Evolutionary conservation across 257 asterid species (phyloP).

Genomic region (Eustoma russellianum): DNA sequence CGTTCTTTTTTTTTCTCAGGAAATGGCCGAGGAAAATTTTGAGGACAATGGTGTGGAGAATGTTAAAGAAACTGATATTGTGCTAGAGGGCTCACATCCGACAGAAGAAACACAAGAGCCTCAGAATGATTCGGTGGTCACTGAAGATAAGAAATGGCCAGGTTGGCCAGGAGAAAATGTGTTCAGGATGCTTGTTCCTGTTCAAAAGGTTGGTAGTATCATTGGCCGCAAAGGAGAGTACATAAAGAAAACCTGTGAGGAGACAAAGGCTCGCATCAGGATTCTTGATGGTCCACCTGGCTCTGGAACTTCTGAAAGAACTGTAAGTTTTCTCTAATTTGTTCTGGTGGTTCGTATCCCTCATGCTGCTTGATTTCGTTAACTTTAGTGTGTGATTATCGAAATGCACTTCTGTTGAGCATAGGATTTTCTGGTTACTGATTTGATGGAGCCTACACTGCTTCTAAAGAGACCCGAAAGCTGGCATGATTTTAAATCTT

Average conservation of each 20-base stretch:
- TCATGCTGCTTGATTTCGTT: neutral
- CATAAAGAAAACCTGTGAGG: constrained; percentile 57
- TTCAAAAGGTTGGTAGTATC: constrained; percentile 63
- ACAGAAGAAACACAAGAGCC: constrained; percentile 26
- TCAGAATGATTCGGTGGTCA: constrained; percentile 25
- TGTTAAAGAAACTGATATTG: constrained; percentile 21
- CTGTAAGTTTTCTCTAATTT: constrained; percentile 37
- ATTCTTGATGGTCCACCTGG: constrained; percentile 59
- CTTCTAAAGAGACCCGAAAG: too few species aligned
- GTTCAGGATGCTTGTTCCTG: constrained; percentile 61
- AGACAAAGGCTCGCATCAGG: constrained; percentile 67
- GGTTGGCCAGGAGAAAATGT: constrained; percentile 87
- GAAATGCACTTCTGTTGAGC: too few species aligned
- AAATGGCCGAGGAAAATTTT: constrained; percentile 38
- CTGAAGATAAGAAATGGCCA: constrained; percentile 69
- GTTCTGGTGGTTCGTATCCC: neutral
- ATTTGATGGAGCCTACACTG: too few species aligned
- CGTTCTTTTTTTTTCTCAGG: constrained; percentile 10
- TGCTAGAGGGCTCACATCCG: constrained; percentile 20
- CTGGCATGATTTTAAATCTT: too few species aligned
- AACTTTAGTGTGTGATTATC: too few species aligned
- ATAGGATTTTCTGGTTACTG: too few species aligned
- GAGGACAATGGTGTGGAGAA: constrained; percentile 17
- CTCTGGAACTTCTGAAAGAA: constrained; percentile 48
- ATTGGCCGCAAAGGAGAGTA: constrained; percentile 76